These are phyloP conservation scores for Erigeron philadelphicus DNA, from an alignment of 140 eudicot genomes.

Conservation along the genomic window DNA sequence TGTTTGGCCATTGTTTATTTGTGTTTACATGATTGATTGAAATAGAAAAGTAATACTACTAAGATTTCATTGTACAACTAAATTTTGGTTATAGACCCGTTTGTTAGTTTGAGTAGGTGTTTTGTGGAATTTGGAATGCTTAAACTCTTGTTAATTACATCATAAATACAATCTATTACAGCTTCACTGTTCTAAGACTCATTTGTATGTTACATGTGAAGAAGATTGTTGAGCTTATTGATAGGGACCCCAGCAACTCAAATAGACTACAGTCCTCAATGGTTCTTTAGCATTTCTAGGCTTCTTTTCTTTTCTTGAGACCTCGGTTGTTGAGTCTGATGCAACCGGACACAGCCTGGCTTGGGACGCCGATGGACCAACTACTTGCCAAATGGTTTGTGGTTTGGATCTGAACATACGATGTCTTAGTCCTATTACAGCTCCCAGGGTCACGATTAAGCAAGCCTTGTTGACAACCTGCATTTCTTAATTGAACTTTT, in stretches of 20 bases:
- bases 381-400: constrained; percentile 19
- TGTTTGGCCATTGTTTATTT: constrained; percentile 10
- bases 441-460: constrained; percentile 32
- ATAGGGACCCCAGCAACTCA: constrained; percentile 46
- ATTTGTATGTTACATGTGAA: neutral
- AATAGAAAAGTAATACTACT: constrained; percentile 8
- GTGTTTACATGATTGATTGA: constrained; percentile 17
- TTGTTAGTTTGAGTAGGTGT: constrained; percentile 20
- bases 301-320: constrained; percentile 7
- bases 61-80: constrained; percentile 23
- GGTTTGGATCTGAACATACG: constrained; percentile 23
- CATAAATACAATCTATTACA: neutral
- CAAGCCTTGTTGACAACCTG: constrained; percentile 34
- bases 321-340: neutral
- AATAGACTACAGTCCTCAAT: constrained; percentile 21
- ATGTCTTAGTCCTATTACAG: constrained; percentile 31
- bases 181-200: neutral
- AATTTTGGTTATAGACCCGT: constrained; percentile 4
- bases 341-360: constrained; percentile 18
- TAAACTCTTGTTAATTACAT: neutral
- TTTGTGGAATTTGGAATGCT: neutral
- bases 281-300: constrained; percentile 23
- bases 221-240: constrained; percentile 20
- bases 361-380: constrained; percentile 36
- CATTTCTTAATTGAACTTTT: constrained; percentile 23